Percentiles rank a stretch among this genome's conserved stretches.
phyloP scores from a whole-genome alignment of 371 early-diverging fungal species.

The Dichotomocladium elegans region DNA sequence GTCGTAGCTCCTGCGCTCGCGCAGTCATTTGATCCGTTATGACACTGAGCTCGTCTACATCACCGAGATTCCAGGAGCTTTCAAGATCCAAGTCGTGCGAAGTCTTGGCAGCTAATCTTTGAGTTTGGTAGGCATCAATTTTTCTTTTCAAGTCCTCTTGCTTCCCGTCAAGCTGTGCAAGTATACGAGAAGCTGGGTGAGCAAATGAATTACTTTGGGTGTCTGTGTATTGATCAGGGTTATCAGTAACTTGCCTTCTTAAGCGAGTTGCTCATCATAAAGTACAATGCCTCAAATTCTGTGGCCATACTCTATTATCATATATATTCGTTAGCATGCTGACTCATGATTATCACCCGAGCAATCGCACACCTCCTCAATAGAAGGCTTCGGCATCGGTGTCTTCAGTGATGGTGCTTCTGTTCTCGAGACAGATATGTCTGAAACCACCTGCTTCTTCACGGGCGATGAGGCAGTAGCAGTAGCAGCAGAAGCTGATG shows the following conservation, averaged over 20 bases:
- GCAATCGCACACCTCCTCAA: slow-evolving; percentile 7
- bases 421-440: too few relatives aligned
- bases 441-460: too few relatives aligned
- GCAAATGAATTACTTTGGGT: background rate
- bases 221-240: background rate
- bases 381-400: slow-evolving; percentile 10
- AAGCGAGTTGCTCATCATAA: slow-evolving; percentile 15
- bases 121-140: slow-evolving; percentile 1
- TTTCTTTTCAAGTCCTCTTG: slow-evolving; percentile 1
- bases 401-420: background rate
- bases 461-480: too few relatives aligned
- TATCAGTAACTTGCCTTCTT: slow-evolving; percentile 7
- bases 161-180: slow-evolving; percentile 9
- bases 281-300: slow-evolving; percentile 22
- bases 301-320: slow-evolving; percentile 21
- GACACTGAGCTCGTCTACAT: slow-evolving; percentile 3
- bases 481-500: background rate
- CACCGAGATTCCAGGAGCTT: slow-evolving; percentile 12
- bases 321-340: background rate
- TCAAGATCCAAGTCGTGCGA: background rate
- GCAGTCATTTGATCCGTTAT: slow-evolving; percentile 4
- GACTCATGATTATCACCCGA: background rate
- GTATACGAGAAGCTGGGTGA: too few relatives aligned
- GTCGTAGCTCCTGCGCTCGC: slow-evolving; percentile 2
- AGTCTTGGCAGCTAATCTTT: background rate